These are phyloP conservation scores for Patellaria atrata DNA, from an alignment of 495 filamentous ascomycete genomes.

Conservation along the genomic window DNA sequence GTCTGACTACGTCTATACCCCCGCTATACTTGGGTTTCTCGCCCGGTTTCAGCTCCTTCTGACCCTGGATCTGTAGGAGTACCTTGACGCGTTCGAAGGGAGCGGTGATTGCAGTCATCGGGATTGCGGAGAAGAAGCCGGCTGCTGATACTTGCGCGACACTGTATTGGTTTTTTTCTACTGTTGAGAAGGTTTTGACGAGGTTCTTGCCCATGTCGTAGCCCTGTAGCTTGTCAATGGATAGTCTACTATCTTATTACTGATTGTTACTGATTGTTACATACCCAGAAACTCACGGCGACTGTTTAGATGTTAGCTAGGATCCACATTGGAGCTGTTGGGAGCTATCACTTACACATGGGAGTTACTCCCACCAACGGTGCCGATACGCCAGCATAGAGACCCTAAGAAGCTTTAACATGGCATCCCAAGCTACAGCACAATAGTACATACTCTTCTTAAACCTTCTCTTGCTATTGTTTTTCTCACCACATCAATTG, in stretches of 20 bases:
- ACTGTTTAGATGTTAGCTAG: constrained; percentile 36
- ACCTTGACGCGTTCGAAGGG: constrained; percentile 99
- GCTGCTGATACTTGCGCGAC: constrained; percentile 83
- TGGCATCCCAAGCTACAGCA: background rate
- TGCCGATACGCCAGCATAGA: constrained; percentile 95
- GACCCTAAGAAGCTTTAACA: constrained; percentile 34
- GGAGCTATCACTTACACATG: constrained; percentile 69
- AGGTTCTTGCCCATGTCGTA: constrained; percentile 90
- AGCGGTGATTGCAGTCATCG: constrained; percentile 94
- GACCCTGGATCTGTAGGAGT: constrained; percentile 92
- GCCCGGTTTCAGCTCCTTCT: constrained; percentile 68
- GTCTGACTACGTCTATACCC: constrained; percentile 82
- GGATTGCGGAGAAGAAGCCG: constrained; percentile 95
- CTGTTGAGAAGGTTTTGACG: constrained; percentile 51
- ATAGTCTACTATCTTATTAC: background rate
- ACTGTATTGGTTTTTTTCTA: constrained; percentile 52
- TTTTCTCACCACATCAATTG: constrained; percentile 82
- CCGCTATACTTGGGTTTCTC: constrained; percentile 88
- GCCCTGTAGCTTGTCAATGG: constrained; percentile 33
- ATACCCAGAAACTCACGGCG: constrained; percentile 84
- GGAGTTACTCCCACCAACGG: constrained; percentile 91
- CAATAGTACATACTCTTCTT: constrained; percentile 29
- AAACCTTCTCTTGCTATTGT: constrained; percentile 79
- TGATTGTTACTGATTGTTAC: constrained; percentile 1
- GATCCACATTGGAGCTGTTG: background rate